Evolutionary conservation across 352 stramenopile species (phyloP), one percentile per base, ranked within the genome.

Genomic region (Phytophthora capsici): DNA sequence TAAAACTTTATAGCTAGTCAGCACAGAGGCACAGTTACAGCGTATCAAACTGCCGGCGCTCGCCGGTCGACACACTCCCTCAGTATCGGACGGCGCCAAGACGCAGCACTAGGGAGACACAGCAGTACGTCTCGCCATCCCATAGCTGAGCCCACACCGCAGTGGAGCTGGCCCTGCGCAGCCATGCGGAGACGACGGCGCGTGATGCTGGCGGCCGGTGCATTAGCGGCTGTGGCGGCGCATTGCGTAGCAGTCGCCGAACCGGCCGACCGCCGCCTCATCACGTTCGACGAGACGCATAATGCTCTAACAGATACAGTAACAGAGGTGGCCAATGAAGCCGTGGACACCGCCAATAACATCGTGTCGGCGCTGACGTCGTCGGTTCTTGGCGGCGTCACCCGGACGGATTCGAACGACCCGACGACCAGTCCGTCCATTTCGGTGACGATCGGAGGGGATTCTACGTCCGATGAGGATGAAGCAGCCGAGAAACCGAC

Each of bases 121-220:
- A 44, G 12, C 41, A 64, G 28, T 20, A 41, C 62, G 55, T 23
- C 63, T 40, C 57, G 56, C 46, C 37, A 30, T 45, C 63, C 28
- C 28, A 19, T 26, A 57, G 47, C 54, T 45, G 49, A 50, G 36
- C 16, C 41, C 17, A 51, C 50, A 37, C 25, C 19, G 45, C 40
- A 19, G 51, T 45, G 41, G 38, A 53, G 53, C 62, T 70, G 62
- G 60, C 45, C 44, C 17, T 20, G 30, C 40, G 66, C 52, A 56
- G 46, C 55, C 52, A 75, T 75, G 54, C 66, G 57, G 41, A 69
- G 45, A 67, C 63, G 54, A 69, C 22, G 57, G 50, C 57, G 58
- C 51, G 59, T 30, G 19, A 13, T 70, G 57, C n/a, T 76, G 40
- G 52, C 48, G 36, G 28, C 64, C n/a, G 36, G 57, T 20, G 57